Percentiles rank a stretch among this genome's conserved stretches.
Conservation (phyloP, 164 flowering plant genomes). For the Berberis vulgaris region DNA sequence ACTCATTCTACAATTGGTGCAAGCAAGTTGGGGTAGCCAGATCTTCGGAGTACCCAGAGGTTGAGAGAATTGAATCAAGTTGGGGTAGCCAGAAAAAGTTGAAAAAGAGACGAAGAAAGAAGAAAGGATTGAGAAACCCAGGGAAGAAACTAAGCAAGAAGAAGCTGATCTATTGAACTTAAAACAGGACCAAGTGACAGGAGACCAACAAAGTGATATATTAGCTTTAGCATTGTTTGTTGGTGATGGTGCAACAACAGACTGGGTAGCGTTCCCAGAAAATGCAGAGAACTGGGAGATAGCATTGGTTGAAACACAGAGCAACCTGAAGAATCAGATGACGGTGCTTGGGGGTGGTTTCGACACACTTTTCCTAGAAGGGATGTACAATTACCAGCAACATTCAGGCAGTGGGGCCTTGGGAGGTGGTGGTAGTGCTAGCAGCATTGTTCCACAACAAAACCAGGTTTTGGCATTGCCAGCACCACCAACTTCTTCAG, state of each 20-base stretch:
- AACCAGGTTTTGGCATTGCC: constrained; percentile 43
- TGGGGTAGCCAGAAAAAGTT: constrained; percentile 42
- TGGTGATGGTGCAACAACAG: constrained; percentile 21
- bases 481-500: constrained; percentile 28
- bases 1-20: constrained; percentile 36
- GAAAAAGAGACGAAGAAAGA: constrained; percentile 25
- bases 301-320: constrained; percentile 37
- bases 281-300: constrained; percentile 70
- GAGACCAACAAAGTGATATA: constrained; percentile 37
- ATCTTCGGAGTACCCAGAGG: constrained; percentile 39
- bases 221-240: constrained; percentile 69
- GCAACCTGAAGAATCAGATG: constrained; percentile 29
- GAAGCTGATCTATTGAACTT: constrained; percentile 52
- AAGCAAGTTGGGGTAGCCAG: constrained; percentile 27
- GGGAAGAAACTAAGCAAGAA: constrained; percentile 11
- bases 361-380: constrained; percentile 30
- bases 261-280: constrained; percentile 53
- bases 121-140: constrained; percentile 13
- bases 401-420: constrained; percentile 4
- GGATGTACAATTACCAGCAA: constrained; percentile 45
- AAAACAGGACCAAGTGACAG: constrained; percentile 23
- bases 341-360: constrained; percentile 32
- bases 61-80: constrained; percentile 34
- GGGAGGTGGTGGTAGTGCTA: constrained; percentile 39
- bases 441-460: constrained; percentile 54